Conservation (phyloP, 352 stramenopile genomes). For the Globisporangium ultimum region DNA sequence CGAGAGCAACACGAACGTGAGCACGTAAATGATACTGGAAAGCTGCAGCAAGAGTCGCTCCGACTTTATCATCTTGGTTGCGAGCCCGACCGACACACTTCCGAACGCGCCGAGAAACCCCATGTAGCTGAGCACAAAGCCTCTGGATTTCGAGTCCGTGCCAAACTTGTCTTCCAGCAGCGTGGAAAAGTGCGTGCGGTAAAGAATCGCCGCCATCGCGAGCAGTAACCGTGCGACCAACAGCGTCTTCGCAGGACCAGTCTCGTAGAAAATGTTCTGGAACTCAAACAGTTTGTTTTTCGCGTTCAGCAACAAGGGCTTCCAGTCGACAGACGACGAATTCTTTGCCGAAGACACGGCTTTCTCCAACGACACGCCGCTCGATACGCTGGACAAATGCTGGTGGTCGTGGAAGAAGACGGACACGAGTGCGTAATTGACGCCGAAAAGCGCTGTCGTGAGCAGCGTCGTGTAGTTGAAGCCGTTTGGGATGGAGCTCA, state of each 20-base stretch:
- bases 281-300: constrained; percentile 63
- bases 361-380: constrained; percentile 1
- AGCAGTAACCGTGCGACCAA: constrained; percentile 68
- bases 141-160: constrained; percentile 52
- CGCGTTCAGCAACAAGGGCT: constrained; percentile 36
- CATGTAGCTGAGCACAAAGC: constrained; percentile 83
- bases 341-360: neutral
- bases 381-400: constrained; percentile 6
- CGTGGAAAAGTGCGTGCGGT: constrained; percentile 74
- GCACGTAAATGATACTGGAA: constrained; percentile 60
- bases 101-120: constrained; percentile 61
- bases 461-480: constrained; percentile 83
- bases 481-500: constrained; percentile 60
- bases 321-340: constrained; percentile 21
- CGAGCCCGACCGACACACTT: constrained; percentile 58
- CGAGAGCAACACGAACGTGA: constrained; percentile 69
- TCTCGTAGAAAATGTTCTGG: constrained; percentile 57
- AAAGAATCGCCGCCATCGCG: constrained; percentile 72
- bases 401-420: constrained; percentile 40
- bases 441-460: constrained; percentile 53
- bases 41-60: constrained; percentile 65
- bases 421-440: constrained; percentile 71
- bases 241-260: constrained; percentile 58
- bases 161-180: constrained; percentile 80
- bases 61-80: constrained; percentile 40